Evolutionary conservation across 2,329 filamentous ascomycete species (phyloP), one percentile per base, ranked within the genome.

Genomic region (Trichoderma simmonsii): DNA sequence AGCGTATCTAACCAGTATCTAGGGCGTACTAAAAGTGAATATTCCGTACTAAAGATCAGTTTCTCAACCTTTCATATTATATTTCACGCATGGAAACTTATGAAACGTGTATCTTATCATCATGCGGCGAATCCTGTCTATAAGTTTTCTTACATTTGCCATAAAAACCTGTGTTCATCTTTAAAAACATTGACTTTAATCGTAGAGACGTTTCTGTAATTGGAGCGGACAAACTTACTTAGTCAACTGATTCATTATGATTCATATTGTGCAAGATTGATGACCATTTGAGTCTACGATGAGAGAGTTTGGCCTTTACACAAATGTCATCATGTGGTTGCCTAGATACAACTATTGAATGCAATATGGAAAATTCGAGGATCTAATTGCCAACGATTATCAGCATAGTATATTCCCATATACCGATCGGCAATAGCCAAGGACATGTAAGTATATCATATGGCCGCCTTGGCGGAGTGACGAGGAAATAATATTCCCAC

Each of bases 321-420:
- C 18, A n/a, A 43, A n/a, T 7, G 39, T 9, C 15, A 43, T 9
- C 18, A 43, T 43, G n/a, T n/a, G 39, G 15, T 43, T 51, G 43
- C n/a, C 4, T 6, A 21, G n/a, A n/a, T 21, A 51, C n/a, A 51
- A 12, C 1, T 43, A 3, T 43, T 43, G 4, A n/a, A 43, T 43
- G 0, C 15, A 2, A 8, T 9, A n/a, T n/a, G 15, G 3, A 0
- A 9, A n/a, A n/a, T 43, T n/a, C 1, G 14, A 39, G 3, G 15
- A 39, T 39, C 3, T 48, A 48, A 21, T 48, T 48, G 43, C 8
- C 43, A 21, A 48, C 43, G 18, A 18, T 39, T 39, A 39, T 39
- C 36, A 18, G 36, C 15, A 8, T 8, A 39, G 43, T 21, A 48
- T 21, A 54, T 54, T 14, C 48, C 48, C 48, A 14, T 7, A 9